Evolutionary conservation across 106 monocot genomes (phyloP).

Genomic region (Dioscorea alata): DNA sequence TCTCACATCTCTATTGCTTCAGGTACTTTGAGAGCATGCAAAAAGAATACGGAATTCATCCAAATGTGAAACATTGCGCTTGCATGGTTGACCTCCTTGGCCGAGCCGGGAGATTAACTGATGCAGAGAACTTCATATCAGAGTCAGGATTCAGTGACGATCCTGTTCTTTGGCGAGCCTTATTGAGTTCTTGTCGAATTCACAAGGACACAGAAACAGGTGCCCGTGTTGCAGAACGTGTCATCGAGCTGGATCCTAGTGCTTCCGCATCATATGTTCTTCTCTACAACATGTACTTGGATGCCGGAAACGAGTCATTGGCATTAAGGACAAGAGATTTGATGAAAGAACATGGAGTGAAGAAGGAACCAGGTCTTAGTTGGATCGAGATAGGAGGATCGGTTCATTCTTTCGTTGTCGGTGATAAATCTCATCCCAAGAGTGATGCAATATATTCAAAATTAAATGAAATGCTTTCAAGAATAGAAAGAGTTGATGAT

Average conservation of each 20-base stretch:
- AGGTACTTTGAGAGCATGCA: constrained; percentile 60
- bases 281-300: constrained; percentile 56
- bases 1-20: not conserved
- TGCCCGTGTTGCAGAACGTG: constrained; percentile 21
- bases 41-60: constrained; percentile 33
- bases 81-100: constrained; percentile 62
- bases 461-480: constrained; percentile 31
- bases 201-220: constrained; percentile 33
- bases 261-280: constrained; percentile 42
- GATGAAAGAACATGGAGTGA: constrained; percentile 50
- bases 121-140: constrained; percentile 46
- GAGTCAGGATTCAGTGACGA: constrained; percentile 33
- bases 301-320: constrained; percentile 22
- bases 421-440: constrained; percentile 32
- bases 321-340: constrained; percentile 39
- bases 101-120: constrained; percentile 37
- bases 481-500: constrained; percentile 18
- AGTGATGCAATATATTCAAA: constrained; percentile 35
- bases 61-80: constrained; percentile 49
- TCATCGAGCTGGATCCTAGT: constrained; percentile 47
- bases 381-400: constrained; percentile 45
- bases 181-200: constrained; percentile 38
- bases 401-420: constrained; percentile 48
- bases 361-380: constrained; percentile 54
- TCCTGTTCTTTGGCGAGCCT: constrained; percentile 38